Conservation (phyloP, 495 filamentous ascomycete species). For the Tuber brumale region DNA sequence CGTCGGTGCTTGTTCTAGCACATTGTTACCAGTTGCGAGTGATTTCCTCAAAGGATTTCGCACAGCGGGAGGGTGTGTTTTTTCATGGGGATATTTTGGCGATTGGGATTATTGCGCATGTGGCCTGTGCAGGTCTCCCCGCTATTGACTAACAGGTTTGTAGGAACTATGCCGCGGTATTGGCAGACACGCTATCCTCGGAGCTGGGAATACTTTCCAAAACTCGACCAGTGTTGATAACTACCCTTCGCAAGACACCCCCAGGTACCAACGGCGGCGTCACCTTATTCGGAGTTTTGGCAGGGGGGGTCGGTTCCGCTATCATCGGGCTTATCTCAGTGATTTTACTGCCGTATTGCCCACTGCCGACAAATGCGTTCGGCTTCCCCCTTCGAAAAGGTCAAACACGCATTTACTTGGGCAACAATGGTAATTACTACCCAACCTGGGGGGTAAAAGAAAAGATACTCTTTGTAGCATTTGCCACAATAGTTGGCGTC, state of each 20-base stretch:
- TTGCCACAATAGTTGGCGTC: conserved; percentile 15
- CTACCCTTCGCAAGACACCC: conserved; percentile 68
- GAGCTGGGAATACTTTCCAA: conserved; percentile 87
- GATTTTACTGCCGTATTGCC: conserved; percentile 64
- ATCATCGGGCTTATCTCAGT: conserved; percentile 61
- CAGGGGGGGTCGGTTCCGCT: conserved; percentile 68
- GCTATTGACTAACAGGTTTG: conserved; percentile 54
- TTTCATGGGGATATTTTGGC: conserved; percentile 1
- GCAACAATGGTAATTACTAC: conserved; percentile 36
- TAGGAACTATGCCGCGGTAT: conserved; percentile 78
- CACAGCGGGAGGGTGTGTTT: not conserved
- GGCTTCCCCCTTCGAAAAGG: not conserved
- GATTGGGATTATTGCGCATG: conserved; percentile 3
- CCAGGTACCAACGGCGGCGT: conserved; percentile 91
- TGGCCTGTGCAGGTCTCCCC: conserved; percentile 29
- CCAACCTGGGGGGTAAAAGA: conserved; percentile 46
- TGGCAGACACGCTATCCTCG: conserved; percentile 90
- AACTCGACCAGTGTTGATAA: conserved; percentile 72
- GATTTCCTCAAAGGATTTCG: conserved; percentile 42
- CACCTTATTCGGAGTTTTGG: conserved; percentile 61
- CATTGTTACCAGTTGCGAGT: conserved; percentile 59
- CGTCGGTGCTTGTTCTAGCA: conserved; percentile 63
- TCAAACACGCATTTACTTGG: not conserved
- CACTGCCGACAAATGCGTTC: not conserved
- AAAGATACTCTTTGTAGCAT: conserved; percentile 53